Evolutionary conservation across 257 asterid genomes (phyloP).

Genomic region (Solanum corneliomulleri): DNA sequence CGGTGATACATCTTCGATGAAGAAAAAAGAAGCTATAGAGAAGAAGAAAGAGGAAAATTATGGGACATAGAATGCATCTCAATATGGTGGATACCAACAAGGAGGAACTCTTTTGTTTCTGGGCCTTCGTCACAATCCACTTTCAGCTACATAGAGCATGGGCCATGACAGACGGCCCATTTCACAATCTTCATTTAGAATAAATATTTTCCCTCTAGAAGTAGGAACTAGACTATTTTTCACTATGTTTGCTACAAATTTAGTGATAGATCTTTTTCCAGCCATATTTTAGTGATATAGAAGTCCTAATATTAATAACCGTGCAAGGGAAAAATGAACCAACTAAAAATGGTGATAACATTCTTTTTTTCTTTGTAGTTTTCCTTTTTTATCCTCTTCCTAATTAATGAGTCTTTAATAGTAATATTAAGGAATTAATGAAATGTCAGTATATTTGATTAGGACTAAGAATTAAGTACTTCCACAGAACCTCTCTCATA

Average conservation of each 20-base stretch:
- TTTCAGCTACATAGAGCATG: background rate
- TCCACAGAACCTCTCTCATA: background rate
- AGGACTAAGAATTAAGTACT: background rate
- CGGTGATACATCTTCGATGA: background rate
- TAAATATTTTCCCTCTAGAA: background rate
- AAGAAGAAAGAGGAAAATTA: background rate
- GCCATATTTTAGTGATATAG: background rate
- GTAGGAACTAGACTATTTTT: background rate
- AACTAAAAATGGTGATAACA: background rate
- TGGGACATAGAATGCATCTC: background rate
- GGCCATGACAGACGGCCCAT: background rate
- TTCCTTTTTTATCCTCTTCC: background rate
- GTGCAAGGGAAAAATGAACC: background rate
- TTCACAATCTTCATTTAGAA: background rate
- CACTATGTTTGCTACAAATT: background rate
- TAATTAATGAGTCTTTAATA: background rate
- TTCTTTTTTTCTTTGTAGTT: background rate
- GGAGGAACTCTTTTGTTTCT: background rate
- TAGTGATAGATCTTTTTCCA: background rate
- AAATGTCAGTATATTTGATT: background rate
- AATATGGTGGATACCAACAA: background rate
- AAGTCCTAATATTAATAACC: background rate
- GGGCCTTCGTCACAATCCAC: background rate
- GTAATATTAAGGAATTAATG: background rate
- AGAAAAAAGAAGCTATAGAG: background rate